Conservation (phyloP, 164 flowering plant species). For the Vitis rotundifolia region DNA sequence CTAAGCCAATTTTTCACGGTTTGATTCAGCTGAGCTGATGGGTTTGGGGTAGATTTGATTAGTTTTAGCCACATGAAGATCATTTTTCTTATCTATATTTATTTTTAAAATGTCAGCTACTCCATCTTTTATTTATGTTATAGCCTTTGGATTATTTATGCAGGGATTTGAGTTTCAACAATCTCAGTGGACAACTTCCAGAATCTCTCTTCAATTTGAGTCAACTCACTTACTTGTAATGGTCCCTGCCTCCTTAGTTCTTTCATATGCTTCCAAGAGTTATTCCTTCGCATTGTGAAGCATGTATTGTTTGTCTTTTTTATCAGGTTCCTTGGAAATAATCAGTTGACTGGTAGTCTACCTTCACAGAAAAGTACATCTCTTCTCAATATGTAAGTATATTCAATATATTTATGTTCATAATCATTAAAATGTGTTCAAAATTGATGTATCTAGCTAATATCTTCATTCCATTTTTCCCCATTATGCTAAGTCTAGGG, state of each 20-base stretch:
- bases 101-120: no score
- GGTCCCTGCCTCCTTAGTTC: background rate
- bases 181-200: constrained; percentile 8
- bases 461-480: no score
- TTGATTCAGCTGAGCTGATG: no score
- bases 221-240: constrained; percentile 26
- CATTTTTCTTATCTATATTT: no score
- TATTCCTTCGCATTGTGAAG: background rate
- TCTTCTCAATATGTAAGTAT: constrained; percentile 48
- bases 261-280: background rate
- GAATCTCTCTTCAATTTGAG: constrained; percentile 10
- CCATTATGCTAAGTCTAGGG: background rate
- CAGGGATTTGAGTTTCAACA: constrained; percentile 23
- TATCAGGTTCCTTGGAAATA: constrained; percentile 85
- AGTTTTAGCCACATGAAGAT: no score
- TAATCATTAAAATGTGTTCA: no score
- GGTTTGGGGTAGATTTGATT: no score
- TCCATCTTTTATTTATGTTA: background rate
- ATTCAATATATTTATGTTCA: no score
- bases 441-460: no score
- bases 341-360: constrained; percentile 55
- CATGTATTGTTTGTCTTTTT: background rate
- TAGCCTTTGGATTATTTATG: background rate
- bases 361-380: constrained; percentile 46
- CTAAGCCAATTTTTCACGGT: no score